A percentile compares a stretch with the other conserved stretches of the same genome.
These are phyloP conservation scores for Aspergillus pseudoglaucus DNA, from an alignment of 2,329 filamentous ascomycete genomes.

Conservation along the genomic window DNA sequence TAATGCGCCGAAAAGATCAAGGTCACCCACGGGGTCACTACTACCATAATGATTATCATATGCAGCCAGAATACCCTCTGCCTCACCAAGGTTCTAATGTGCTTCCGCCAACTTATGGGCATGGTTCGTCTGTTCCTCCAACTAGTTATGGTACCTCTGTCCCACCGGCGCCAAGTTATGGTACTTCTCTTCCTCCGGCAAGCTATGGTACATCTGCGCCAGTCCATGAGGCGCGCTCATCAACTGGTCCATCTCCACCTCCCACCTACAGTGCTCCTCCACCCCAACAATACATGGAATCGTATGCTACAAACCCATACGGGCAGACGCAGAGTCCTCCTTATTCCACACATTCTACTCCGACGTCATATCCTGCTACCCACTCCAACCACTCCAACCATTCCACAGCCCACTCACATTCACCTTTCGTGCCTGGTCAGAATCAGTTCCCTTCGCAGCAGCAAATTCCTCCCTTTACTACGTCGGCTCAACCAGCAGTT, in stretches of 20 bases:
- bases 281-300: slow-evolving; percentile 26
- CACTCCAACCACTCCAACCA: slow-evolving; percentile 28
- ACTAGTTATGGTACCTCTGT: slow-evolving; percentile 30
- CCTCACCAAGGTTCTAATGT: slow-evolving; percentile 33
- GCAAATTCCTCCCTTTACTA: slow-evolving; percentile 23
- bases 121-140: not conserved
- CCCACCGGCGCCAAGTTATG: not conserved
- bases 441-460: slow-evolving; percentile 30
- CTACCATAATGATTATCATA: slow-evolving; percentile 28
- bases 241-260: slow-evolving; percentile 32
- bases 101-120: not conserved
- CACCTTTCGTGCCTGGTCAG: slow-evolving; percentile 28
- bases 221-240: slow-evolving; percentile 33
- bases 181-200: slow-evolving; percentile 4
- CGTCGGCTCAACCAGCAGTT: slow-evolving; percentile 30
- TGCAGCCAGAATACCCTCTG: not conserved
- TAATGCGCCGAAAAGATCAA: slow-evolving; percentile 33
- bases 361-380: slow-evolving; percentile 24
- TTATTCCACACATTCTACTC: slow-evolving; percentile 28
- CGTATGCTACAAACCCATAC: slow-evolving; percentile 28
- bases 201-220: slow-evolving; percentile 29
- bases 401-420: slow-evolving; percentile 24
- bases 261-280: slow-evolving; percentile 30
- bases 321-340: slow-evolving; percentile 26
- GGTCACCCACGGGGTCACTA: slow-evolving; percentile 39